Conservation (phyloP, 148 eudicot genomes). For the Polygonum aviculare region DNA sequence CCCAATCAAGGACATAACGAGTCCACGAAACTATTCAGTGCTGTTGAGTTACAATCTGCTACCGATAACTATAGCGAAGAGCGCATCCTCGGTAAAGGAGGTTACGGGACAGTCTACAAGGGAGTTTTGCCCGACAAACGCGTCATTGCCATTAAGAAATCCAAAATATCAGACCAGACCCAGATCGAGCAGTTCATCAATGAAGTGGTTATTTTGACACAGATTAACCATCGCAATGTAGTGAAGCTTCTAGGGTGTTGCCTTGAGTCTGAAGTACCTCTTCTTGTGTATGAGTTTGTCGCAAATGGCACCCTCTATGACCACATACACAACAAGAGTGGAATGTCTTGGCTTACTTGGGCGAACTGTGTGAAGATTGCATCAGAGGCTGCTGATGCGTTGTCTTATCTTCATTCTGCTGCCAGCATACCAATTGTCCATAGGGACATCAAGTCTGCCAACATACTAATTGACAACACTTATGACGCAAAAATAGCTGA, state of each 20-base stretch:
- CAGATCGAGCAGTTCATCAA: background rate
- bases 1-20: background rate
- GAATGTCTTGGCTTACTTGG: background rate
- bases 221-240: background rate
- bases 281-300: background rate
- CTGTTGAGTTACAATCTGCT: background rate
- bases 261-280: background rate
- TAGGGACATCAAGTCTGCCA: background rate
- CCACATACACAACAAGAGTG: background rate
- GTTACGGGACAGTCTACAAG: background rate
- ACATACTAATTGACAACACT: background rate
- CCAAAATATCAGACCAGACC: background rate
- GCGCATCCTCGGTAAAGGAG: background rate
- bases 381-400: background rate
- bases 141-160: background rate
- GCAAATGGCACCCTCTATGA: background rate
- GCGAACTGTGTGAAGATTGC: background rate
- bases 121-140: background rate
- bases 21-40: background rate
- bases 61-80: background rate
- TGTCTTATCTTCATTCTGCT: background rate
- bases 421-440: background rate
- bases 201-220: background rate
- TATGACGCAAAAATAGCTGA: background rate
- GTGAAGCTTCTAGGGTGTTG: background rate